Percentiles rank a stretch among this genome's conserved stretches.
Conservation (phyloP, 148 eudicot genomes). For the Amaranthus cruentus region DNA sequence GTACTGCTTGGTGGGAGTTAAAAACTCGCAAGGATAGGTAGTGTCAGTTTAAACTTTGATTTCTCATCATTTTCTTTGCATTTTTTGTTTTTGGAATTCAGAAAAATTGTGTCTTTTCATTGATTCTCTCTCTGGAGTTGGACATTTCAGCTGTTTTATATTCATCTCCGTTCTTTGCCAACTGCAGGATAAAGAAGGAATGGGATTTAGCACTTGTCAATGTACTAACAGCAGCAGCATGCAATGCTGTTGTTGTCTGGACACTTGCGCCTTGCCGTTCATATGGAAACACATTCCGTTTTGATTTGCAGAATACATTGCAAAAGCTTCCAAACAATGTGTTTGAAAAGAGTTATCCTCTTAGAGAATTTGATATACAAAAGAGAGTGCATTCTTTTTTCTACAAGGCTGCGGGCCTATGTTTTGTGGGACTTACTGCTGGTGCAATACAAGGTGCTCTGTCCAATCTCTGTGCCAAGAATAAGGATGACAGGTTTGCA, state of each 20-base stretch:
- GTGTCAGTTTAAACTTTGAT: background rate
- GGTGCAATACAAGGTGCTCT: slow-evolving; percentile 84
- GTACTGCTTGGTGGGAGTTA: slow-evolving; percentile 74
- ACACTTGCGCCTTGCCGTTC: slow-evolving; percentile 97
- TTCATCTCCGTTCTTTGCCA: slow-evolving; percentile 9
- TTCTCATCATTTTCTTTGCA: background rate
- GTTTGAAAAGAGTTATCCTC: slow-evolving; percentile 84
- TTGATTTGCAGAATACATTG: slow-evolving; percentile 83
- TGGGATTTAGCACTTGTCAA: slow-evolving; percentile 96
- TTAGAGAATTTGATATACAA: slow-evolving; percentile 79
- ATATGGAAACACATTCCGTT: slow-evolving; percentile 82
- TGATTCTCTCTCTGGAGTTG: background rate
- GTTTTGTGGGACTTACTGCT: slow-evolving; percentile 77
- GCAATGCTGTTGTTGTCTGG: slow-evolving; percentile 93
- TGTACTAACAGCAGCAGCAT: slow-evolving; percentile 85
- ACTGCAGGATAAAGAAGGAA: slow-evolving; percentile 84
- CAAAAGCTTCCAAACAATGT: slow-evolving; percentile 93
- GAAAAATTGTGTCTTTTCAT: background rate
- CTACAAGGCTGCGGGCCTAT: slow-evolving; percentile 84
- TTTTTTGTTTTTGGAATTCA: background rate
- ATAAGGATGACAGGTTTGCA: slow-evolving; percentile 75
- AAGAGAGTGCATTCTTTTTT: slow-evolving; percentile 86
- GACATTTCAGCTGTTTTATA: slow-evolving; percentile 7
- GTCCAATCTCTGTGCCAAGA: slow-evolving; percentile 59
- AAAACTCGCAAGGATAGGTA: slow-evolving; percentile 87